Base-by-base conservation (phyloP, 441 rosid genomes). In the Hura crepitans region DNA sequence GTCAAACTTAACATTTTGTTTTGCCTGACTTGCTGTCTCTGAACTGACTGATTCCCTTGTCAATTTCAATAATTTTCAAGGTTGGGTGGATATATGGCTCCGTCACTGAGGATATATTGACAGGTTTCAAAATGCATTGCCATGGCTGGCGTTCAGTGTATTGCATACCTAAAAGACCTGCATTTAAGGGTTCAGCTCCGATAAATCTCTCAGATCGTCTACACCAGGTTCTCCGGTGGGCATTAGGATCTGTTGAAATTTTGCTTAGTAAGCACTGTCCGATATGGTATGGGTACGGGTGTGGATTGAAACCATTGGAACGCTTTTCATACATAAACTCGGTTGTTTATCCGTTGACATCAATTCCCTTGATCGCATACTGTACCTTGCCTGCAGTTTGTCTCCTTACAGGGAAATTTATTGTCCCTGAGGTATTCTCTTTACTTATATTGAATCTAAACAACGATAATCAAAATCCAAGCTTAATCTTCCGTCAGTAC, bases 121-220 rank as follows among this genome's bases (percentile, higher is more conserved):
- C 99, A 3, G 99, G 99, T 20, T 96, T 96, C 85, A 96, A 93
- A 85, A 96, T 96, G 98, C 99, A 96, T 69, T 93, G 97, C 72
- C 97, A 91, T 73, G 99, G 99, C 22, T 96, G 99, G 99, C 84
- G 98, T 46, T 91, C 99, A 18, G 96, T 93, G 28, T 96, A 93
- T 68, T 96, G 99, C 82, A 85, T 89, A 51, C 98, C 98, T 0
- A 81, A 81, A 73, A 74, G 85, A 62, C 75, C 99, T 0, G 99
- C 97, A 45, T 96, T 96, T 69, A 96, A 96, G 81, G 98, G 99
- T 57, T 96, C 99, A 59, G 99, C 98, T 70, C 98, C 99, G 0
- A 93, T 93, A 39, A 96, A 96, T 69, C 97, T 93, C 56, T 93
- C 99, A 28, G 99, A 96, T 81, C 97, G 97, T 73, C 88, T 96